Percentiles rank a stretch among this genome's conserved stretches.
Conservation (phyloP, 2,329 filamentous ascomycete genomes). For the Dactylonectria macrodidyma region DNA sequence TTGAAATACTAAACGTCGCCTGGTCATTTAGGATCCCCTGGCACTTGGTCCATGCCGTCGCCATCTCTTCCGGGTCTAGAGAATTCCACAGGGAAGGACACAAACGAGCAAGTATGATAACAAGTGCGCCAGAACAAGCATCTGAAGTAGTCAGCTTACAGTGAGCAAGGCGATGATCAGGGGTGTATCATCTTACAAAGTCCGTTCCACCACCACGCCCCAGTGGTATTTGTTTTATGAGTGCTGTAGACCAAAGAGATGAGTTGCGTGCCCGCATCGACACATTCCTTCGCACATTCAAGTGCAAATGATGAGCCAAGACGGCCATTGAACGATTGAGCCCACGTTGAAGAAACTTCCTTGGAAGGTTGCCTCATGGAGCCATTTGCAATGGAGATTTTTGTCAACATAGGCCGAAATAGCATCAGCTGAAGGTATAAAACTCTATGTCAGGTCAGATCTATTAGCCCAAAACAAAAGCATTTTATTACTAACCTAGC, state of each 20-base stretch:
- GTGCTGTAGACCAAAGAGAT: conserved; percentile 49
- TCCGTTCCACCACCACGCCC: conserved; percentile 57
- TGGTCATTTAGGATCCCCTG: neutral
- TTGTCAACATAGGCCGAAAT: conserved; percentile 6
- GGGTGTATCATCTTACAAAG: conserved; percentile 51
- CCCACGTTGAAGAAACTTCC: too few relatives aligned
- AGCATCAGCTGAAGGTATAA: conserved; percentile 21
- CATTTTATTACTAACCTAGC: conserved; percentile 6
- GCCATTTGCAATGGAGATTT: too few relatives aligned
- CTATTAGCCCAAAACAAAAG: neutral
- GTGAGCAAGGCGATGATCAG: too few relatives aligned
- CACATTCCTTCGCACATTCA: conserved; percentile 51
- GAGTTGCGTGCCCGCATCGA: conserved; percentile 50
- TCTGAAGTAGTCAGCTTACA: conserved; percentile 25
- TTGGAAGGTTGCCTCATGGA: too few relatives aligned
- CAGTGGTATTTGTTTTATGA: conserved; percentile 45
- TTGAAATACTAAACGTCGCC: neutral
- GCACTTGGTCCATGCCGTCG: neutral
- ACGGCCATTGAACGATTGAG: too few relatives aligned
- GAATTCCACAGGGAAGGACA: neutral
- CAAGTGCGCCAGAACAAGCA: conserved; percentile 33
- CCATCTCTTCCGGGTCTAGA: neutral
- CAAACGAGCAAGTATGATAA: conserved; percentile 28
- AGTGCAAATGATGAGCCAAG: too few relatives aligned
- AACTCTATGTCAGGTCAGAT: neutral